Base-by-base conservation (phyloP, 352 stramenopile species). In the Globisporangium yorkense region DNA sequence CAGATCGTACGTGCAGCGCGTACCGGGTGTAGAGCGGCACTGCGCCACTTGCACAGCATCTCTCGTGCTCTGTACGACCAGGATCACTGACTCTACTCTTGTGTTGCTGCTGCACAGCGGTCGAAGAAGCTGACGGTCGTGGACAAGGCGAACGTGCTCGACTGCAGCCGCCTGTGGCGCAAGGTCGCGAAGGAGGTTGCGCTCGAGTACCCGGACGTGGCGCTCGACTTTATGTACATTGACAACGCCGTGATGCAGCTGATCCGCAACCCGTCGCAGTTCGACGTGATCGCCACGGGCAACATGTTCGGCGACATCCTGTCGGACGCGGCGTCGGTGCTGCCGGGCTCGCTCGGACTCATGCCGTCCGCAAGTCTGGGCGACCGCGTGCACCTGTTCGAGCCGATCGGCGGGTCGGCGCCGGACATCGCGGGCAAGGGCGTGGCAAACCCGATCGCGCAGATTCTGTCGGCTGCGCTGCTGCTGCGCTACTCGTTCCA, bases 261-360 rank as follows among this genome's bases (percentile, higher is more conserved):
- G 35, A 99, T 99, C 68, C 87, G 96, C 66, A 98, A 92, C 71
- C 97, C 97, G 37, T 98, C 96, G 61, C 96, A 99, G 80, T 99
- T 99, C 66, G 97, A 99, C 71, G 97, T 98, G 47, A 98, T 99
- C 70, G 96, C 98, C 37, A 98, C 91, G 37, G 96, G 96, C 63
- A 99, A 99, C 79, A 98, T 99, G 75, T 99, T 99, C 75, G 97
- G 97, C 51, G 97, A 99, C 74, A 99, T 99, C 66, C 66, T 99
- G 5, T 98, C 92, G 63, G 97, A 99, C 65, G 96, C 98, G 40
- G 96, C 96, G 35, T 98, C 88, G 24, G 98, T 99, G 84, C 76
- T 99, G 39, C 96, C 98, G 12, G 97, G 97, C 41, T 98, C 92
- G 59, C 84, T 99, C 20, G 97, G 97, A 8, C 97, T 99, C 74